These are phyloP conservation scores for Coccomyxa subellipsoidea DNA, from an alignment of 163 green algal species.

Conservation along the genomic window DNA sequence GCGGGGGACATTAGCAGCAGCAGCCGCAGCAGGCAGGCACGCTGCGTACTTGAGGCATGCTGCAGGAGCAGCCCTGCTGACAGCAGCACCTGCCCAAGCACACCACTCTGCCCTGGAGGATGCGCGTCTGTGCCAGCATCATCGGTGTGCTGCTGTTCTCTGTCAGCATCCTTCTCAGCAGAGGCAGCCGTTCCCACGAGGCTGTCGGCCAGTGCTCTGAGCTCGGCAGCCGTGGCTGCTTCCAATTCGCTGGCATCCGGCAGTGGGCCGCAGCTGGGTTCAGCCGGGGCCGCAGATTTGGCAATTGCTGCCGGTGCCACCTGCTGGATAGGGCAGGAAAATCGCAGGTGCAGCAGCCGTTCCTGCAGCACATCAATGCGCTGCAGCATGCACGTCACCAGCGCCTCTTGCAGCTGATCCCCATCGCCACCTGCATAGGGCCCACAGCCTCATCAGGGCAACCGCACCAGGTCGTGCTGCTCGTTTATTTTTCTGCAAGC, in stretches of 20 bases:
- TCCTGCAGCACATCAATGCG: constrained; percentile 24
- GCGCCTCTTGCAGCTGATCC: neutral
- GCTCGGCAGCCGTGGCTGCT: neutral
- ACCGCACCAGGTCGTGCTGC: neutral
- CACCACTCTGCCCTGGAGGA: neutral
- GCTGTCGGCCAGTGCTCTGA: neutral
- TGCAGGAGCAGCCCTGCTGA: neutral
- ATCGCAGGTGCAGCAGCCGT: constrained; percentile 22
- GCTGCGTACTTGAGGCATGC: neutral
- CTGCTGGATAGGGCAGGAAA: constrained; percentile 19
- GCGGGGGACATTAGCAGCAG: neutral
- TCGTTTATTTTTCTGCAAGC: too few species aligned
- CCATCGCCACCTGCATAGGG: neutral
- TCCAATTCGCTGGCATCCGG: neutral
- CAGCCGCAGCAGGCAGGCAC: neutral
- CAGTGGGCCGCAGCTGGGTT: too few species aligned
- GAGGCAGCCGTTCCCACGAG: neutral
- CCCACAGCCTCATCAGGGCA: neutral
- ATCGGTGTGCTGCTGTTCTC: neutral
- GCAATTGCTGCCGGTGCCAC: too few species aligned
- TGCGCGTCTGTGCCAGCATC: neutral
- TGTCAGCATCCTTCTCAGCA: neutral
- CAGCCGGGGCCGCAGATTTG: neutral
- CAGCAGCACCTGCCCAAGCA: neutral
- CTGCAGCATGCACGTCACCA: constrained; percentile 24